Conservation (phyloP, 2,329 filamentous ascomycete genomes). For the Cercospora nicotianae region DNA sequence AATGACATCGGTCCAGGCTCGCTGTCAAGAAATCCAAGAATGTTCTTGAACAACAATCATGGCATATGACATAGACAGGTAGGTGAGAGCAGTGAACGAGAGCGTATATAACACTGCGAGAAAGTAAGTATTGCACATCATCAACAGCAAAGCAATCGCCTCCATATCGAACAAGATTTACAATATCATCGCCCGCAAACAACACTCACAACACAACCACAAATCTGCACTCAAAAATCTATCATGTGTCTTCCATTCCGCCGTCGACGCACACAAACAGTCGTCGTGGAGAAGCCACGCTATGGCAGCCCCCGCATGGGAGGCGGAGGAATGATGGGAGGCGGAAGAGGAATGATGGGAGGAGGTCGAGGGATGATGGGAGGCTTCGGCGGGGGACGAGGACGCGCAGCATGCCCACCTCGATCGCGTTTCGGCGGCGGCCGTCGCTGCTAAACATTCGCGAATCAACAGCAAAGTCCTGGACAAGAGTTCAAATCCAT, state of each 20-base stretch:
- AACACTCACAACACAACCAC: neutral
- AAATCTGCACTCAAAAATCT: neutral
- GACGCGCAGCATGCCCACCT: neutral
- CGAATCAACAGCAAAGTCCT: neutral
- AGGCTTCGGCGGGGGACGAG: neutral
- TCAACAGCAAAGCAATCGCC: neutral
- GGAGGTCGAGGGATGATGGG: neutral
- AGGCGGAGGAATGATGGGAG: neutral
- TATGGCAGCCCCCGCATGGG: neutral
- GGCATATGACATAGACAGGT: neutral
- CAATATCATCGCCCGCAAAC: neutral
- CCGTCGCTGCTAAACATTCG: neutral
- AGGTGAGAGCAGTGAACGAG: neutral
- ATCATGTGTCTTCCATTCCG: neutral
- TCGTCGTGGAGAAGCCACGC: constrained; percentile 1
- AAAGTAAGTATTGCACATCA: neutral
- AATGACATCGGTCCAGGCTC: constrained; percentile 11
- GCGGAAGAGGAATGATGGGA: neutral
- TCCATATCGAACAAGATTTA: neutral
- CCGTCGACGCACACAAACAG: neutral
- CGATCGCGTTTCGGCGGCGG: neutral
- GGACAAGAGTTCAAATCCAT: neutral
- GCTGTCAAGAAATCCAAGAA: neutral
- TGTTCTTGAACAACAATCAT: neutral
- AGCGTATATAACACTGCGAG: neutral